Base-by-base conservation (phyloP, 2,329 filamentous ascomycete genomes). In the Colletotrichum sidae region DNA sequence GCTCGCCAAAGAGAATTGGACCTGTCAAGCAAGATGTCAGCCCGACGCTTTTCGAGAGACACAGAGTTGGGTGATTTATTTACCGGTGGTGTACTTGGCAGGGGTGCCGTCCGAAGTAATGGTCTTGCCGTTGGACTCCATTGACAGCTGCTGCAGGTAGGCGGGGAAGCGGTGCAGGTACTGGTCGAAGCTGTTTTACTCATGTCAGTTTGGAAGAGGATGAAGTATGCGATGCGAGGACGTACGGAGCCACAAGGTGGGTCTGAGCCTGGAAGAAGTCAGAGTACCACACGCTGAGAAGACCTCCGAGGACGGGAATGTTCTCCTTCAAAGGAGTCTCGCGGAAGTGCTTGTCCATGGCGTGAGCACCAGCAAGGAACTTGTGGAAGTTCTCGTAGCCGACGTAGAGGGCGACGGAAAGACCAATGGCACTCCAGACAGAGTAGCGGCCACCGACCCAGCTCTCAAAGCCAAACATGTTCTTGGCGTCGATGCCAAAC, bases 391-490 rank as follows among this genome's bases (percentile, higher is more conserved):
- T 97, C 78, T 98, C 94, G 79, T 86, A 99, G 77, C 96, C 96
- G 77, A 99, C 92, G 85, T 97, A 97, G 70, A 99, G 86, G 72
- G 91, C 91, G 63, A 99, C 94, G 69, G 93, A 97, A 68, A 99
- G 85, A 72, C 96, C 96, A 76, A 99, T 99, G 78, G 96, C 96
- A 72, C 94, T 97, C 96, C 96, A 99, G 71, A 99, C 96, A 67
- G 94, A 97, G 88, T 99, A 99, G 67, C 96, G 92, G 63, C 96
- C 96, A 78, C 96, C 96, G 56, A 98, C 95, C 96, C 96, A 99
- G 81, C 92, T 96, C 81, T 95, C 94, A 78, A 99, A 99, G 73
- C 94, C 94, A 76, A 99, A 99, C 96, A 99, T 99, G 87, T 98
- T 99, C 87, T 95, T 95, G 82, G 90, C 91, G 83, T 98, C 95